Percentiles rank a stretch among this genome's conserved stretches.
Evolutionary conservation across 805 yeast species (phyloP).

Genomic region (Sugiyamaella chiloensis): DNA sequence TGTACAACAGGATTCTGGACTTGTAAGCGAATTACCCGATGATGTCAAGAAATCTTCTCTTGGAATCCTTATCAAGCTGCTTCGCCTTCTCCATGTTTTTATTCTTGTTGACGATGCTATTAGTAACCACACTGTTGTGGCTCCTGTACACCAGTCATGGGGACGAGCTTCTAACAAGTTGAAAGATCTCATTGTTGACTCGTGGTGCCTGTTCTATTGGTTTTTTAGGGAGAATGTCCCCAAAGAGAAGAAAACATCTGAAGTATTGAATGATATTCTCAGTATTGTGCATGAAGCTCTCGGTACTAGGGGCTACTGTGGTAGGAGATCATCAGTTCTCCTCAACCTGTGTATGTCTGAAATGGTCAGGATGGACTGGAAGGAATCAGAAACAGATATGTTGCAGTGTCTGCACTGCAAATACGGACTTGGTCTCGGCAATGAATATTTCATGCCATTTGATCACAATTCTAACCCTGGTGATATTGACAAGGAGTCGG

Average conservation of each 20-base stretch:
- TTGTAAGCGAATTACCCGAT: slow-evolving; percentile 15
- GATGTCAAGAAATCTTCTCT: slow-evolving; percentile 16
- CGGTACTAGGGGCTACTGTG: slow-evolving; percentile 70
- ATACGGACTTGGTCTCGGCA: slow-evolving; percentile 61
- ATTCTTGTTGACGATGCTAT: slow-evolving; percentile 37
- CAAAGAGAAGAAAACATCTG: slow-evolving; percentile 16
- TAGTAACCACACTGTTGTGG: slow-evolving; percentile 28
- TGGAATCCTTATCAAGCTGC: slow-evolving; percentile 25
- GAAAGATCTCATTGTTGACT: slow-evolving; percentile 31
- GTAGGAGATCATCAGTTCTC: slow-evolving; percentile 57
- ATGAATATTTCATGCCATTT: slow-evolving; percentile 58
- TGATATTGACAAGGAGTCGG: slow-evolving; percentile 42
- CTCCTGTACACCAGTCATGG: slow-evolving; percentile 34
- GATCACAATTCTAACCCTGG: slow-evolving; percentile 56
- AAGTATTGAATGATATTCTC: slow-evolving; percentile 44
- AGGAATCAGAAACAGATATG: slow-evolving; percentile 60
- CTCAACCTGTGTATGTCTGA: slow-evolving; percentile 56
- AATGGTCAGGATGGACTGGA: slow-evolving; percentile 42
- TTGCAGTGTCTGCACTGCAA: slow-evolving; percentile 77
- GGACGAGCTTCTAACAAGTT: slow-evolving; percentile 27
- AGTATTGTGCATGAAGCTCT: slow-evolving; percentile 67
- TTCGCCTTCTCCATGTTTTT: slow-evolving; percentile 36
- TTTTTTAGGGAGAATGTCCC: slow-evolving; percentile 36
- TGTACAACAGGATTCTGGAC: slow-evolving; percentile 20
- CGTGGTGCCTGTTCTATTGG: slow-evolving; percentile 38